Conservation (phyloP, 305 asterid species). For the Solanum hybrid region DNA sequence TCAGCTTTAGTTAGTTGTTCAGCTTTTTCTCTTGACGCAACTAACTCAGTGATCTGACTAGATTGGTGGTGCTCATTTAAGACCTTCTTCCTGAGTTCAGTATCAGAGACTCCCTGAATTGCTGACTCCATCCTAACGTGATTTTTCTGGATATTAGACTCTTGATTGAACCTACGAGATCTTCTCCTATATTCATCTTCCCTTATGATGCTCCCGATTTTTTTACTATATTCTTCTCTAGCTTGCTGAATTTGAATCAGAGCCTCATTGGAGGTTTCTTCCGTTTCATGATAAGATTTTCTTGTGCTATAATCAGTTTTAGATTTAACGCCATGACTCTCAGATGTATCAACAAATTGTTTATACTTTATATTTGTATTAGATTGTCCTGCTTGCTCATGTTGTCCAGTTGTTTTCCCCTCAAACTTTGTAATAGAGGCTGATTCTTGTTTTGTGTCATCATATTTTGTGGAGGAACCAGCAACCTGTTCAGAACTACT, state of each 20-base stretch:
- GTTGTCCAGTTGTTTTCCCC: constrained; percentile 26
- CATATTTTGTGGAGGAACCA: constrained; percentile 28
- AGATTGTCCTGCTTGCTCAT: constrained; percentile 30
- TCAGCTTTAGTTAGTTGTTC: constrained; percentile 20
- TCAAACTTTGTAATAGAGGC: constrained; percentile 19
- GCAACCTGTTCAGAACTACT: constrained; percentile 28
- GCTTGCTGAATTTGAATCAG: constrained; percentile 25
- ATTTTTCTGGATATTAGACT: constrained; percentile 34
- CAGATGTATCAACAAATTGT: constrained; percentile 29
- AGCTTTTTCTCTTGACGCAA: constrained; percentile 30
- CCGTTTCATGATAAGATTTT: constrained; percentile 21
- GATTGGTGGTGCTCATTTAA: constrained; percentile 28
- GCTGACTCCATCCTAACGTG: constrained; percentile 33
- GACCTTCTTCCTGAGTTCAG: constrained; percentile 24
- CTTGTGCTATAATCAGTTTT: constrained; percentile 29
- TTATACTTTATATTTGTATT: constrained; percentile 48
- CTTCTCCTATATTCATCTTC: constrained; percentile 40
- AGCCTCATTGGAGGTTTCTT: constrained; percentile 26
- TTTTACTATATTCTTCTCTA: constrained; percentile 25
- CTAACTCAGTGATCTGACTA: constrained; percentile 28
- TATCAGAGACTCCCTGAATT: constrained; percentile 24
- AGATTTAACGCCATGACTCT: constrained; percentile 18
- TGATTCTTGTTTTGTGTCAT: constrained; percentile 28
- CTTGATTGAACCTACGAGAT: constrained; percentile 28
- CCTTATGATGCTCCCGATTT: constrained; percentile 22